Evolutionary conservation across 2,329 filamentous ascomycete genomes (phyloP).

Genomic region (Colletotrichum chlorophyti): DNA sequence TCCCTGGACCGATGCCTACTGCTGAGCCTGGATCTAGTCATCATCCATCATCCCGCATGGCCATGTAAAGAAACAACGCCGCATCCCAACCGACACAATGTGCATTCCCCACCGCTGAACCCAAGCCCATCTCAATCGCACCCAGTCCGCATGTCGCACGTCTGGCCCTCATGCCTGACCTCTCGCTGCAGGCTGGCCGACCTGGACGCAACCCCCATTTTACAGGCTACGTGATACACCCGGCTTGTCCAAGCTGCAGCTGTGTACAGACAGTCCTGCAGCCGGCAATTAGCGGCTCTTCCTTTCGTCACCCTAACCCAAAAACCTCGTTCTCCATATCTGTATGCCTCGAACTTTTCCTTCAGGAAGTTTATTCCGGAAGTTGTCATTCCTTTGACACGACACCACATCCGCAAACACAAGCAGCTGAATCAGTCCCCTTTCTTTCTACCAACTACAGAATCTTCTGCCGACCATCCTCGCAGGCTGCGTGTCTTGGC

Average conservation of each 20-base stretch:
- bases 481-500: too few relatives aligned
- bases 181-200: constrained; percentile 18
- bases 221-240: constrained; percentile 11
- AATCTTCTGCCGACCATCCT: too few relatives aligned
- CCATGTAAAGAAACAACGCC: not conserved
- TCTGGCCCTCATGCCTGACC: not conserved
- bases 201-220: constrained; percentile 2
- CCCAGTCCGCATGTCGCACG: constrained; percentile 13
- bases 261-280: constrained; percentile 19
- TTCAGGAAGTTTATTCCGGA: not conserved
- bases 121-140: constrained; percentile 4
- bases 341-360: not conserved
- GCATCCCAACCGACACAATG: not conserved
- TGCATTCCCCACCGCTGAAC: too few relatives aligned
- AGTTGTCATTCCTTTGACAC: not conserved
- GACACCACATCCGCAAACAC: not conserved
- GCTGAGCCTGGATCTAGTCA: not conserved
- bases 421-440: not conserved
- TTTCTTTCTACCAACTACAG: not conserved
- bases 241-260: constrained; percentile 16
- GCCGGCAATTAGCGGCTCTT: constrained; percentile 21
- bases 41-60: not conserved
- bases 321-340: not conserved
- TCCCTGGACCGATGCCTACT: not conserved
- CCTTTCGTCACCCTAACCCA: not conserved